Evolutionary conservation across 352 stramenopile genomes (phyloP), one percentile per base, ranked within the genome.

Genomic region (Phytophthora megakarya): DNA sequence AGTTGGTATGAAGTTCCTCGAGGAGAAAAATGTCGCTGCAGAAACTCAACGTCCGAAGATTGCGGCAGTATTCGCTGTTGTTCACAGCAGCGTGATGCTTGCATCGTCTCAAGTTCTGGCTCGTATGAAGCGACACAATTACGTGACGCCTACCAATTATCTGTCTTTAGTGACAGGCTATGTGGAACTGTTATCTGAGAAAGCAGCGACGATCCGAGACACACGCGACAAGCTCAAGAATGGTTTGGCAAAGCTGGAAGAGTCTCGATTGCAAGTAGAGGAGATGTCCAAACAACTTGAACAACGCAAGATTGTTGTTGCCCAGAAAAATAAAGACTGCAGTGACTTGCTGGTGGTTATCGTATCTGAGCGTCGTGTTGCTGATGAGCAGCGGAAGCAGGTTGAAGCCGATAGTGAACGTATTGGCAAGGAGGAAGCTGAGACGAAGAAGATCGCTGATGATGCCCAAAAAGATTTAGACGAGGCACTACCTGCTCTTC

Each of bases 401-500:
- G 96, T 98, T 7, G 93, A 98, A 73, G 88, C 90, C 6, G 92
- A 98, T 40, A 94, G 84, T 39, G 90, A 98, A 21, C 82, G 90
- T 21, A 98, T 98, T 39, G 65, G 28, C 0, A 95, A 96, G 48
- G 95, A 98, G 56, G 95, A 97, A 38, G 79, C 72, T 6, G 92
- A 98, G 60, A 98, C 89, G 3, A 96, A 97, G 69, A 92, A 94
- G 19, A 98, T 98, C 53, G 92, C 93, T 9, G 89, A 97, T 30
- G 96, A 98, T 56, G 95, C 95, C 0, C 87, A 98, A 56, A 92
- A 92, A n/a, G 96, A 99, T 70, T 73, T 99, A 11, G 91, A 97
- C 16, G 90, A 98, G 59, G 96, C 96, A 8, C 75, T 98, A 16
- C 96, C 96, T 9, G 93, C 92, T 16, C 73, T 99, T 2, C 89